These are phyloP conservation scores for Rubia tinctorum DNA, from an alignment of 305 asterid species.

Conservation along the genomic window DNA sequence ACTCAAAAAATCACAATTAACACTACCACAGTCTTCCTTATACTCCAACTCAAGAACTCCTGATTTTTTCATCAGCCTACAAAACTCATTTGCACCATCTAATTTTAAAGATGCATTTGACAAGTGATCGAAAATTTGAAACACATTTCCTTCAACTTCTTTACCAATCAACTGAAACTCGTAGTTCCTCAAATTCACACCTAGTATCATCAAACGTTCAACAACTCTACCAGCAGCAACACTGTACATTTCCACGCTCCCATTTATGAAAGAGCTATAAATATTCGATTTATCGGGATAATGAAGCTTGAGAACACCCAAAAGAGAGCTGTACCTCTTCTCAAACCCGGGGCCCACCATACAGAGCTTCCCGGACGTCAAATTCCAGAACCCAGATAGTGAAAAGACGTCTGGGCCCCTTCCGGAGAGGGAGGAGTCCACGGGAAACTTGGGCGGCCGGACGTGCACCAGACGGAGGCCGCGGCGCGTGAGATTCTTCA, in stretches of 20 bases:
- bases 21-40: conserved; percentile 46
- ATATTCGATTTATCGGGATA: conserved; percentile 64
- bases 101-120: conserved; percentile 47
- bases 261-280: conserved; percentile 65
- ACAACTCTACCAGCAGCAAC: conserved; percentile 20
- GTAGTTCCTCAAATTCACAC: conserved; percentile 63
- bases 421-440: conserved; percentile 24
- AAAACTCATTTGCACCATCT: conserved; percentile 33
- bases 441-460: conserved; percentile 71
- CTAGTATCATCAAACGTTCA: conserved; percentile 44
- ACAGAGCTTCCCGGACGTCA: conserved; percentile 70
- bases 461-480: conserved; percentile 60
- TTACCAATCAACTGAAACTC: conserved; percentile 64
- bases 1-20: no score
- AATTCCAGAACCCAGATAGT: conserved; percentile 75
- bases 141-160: conserved; percentile 46
- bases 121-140: conserved; percentile 37
- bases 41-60: conserved; percentile 53
- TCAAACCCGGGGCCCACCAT: conserved; percentile 74
- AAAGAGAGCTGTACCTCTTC: conserved; percentile 27
- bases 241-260: conserved; percentile 49
- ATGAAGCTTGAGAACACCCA: conserved; percentile 70
- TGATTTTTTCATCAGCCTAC: conserved; percentile 32
- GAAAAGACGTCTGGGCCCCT: conserved; percentile 26
- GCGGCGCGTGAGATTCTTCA: conserved; percentile 47